Percentiles rank a stretch among this genome's conserved stretches.
These are phyloP conservation scores for Sporothrix phasma DNA, from an alignment of 2,329 filamentous ascomycete genomes.

Conservation along the genomic window DNA sequence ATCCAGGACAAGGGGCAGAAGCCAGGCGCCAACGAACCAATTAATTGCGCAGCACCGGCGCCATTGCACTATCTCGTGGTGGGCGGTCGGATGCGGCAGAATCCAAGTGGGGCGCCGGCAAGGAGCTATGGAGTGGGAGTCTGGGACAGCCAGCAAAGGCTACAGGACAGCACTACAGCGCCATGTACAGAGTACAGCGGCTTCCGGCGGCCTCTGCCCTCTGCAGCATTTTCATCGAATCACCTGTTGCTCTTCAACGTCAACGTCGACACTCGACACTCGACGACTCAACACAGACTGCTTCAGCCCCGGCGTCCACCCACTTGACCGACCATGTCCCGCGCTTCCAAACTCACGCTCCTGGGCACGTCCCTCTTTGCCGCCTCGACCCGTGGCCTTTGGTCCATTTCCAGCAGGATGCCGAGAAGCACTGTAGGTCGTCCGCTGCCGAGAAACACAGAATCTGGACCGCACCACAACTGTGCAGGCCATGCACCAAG, in stretches of 20 bases:
- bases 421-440: conserved; percentile 66
- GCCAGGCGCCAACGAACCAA: background rate
- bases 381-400: conserved; percentile 63
- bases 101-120: background rate
- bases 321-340: conserved; percentile 58
- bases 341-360: conserved; percentile 78
- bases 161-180: no score
- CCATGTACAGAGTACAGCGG: no score
- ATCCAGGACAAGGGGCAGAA: conserved; percentile 1
- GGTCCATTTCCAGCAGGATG: conserved; percentile 81
- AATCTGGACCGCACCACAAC: background rate
- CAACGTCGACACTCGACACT: background rate
- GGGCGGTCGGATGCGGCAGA: conserved; percentile 16
- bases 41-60: conserved; percentile 17
- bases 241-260: background rate
- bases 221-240: conserved; percentile 3
- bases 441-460: no score
- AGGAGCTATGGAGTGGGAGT: background rate
- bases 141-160: no score
- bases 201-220: background rate
- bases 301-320: background rate
- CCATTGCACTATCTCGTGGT: background rate
- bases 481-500: conserved; percentile 81
- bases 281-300: background rate
- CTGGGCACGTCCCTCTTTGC: conserved; percentile 67